These are phyloP conservation scores for Otatea glauca DNA, from an alignment of 176 grass and related monocot genomes.

Conservation along the genomic window DNA sequence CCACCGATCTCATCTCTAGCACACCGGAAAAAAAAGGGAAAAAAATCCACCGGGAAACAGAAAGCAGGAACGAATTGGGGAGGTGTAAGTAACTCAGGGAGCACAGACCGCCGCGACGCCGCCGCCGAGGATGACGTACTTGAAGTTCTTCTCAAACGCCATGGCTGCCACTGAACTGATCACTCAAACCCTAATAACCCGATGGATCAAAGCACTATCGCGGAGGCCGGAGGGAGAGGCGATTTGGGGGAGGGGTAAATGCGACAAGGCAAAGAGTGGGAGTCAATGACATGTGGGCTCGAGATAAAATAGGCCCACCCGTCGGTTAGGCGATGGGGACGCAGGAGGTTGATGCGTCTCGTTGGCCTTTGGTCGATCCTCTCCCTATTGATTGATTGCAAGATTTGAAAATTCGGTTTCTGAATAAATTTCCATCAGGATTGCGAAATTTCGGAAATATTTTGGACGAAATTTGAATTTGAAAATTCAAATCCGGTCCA, in stretches of 20 bases:
- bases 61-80: background rate
- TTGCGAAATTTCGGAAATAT: too few relatives aligned
- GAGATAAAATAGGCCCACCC: too few relatives aligned
- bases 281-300: too few relatives aligned
- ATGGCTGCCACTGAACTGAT: background rate
- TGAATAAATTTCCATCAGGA: too few relatives aligned
- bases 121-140: conserved; percentile 91
- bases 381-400: too few relatives aligned
- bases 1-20: background rate
- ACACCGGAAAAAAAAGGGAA: background rate
- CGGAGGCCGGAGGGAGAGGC: background rate
- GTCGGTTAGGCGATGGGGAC: too few relatives aligned
- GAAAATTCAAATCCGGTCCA: too few relatives aligned
- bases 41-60: background rate
- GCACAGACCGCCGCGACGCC: conserved; percentile 74
- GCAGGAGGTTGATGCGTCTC: too few relatives aligned
- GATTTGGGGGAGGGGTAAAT: background rate
- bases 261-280: too few relatives aligned
- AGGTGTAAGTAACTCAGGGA: background rate
- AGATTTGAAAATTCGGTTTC: too few relatives aligned
- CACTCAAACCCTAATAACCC: background rate
- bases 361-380: too few relatives aligned
- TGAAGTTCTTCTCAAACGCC: conserved; percentile 80
- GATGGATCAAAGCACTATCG: background rate
- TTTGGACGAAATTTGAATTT: too few relatives aligned